Evolutionary conservation across 1,284 basidiomycete genomes (phyloP).

Genomic region (Serendipita sp.): DNA sequence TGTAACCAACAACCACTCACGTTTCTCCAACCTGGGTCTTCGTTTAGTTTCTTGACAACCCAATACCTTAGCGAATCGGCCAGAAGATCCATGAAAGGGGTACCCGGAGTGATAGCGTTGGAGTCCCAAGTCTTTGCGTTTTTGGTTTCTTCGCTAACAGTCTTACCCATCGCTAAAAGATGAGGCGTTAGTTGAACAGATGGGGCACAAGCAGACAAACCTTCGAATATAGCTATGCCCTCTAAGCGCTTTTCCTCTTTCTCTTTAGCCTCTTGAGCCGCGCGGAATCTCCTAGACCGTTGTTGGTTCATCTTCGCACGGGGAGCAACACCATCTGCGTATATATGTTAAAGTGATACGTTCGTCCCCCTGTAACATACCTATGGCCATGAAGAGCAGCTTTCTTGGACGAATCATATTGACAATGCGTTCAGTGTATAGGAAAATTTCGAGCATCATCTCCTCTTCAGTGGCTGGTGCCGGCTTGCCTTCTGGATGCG

Average conservation of each 20-base stretch:
- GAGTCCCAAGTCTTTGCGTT: constrained; percentile 89
- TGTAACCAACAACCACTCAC: constrained; percentile 29
- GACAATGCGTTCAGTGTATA: constrained; percentile 93
- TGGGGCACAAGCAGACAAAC: constrained; percentile 25
- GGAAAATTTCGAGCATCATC: constrained; percentile 98
- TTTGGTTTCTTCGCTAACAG: constrained; percentile 71
- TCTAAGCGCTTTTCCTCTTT: constrained; percentile 79
- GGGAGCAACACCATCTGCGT: constrained; percentile 85
- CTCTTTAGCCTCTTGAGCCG: constrained; percentile 87
- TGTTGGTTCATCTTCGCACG: constrained; percentile 99
- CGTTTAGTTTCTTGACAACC: constrained; percentile 91
- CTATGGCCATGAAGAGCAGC: constrained; percentile 96
- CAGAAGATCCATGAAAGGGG: constrained; percentile 94
- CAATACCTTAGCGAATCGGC: constrained; percentile 86
- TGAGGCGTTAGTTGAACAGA: background rate
- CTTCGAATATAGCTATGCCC: constrained; percentile 74
- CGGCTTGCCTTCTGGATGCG: constrained; percentile 93
- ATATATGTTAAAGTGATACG: constrained; percentile 8
- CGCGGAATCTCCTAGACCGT: constrained; percentile 86
- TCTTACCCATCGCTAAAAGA: constrained; percentile 72
- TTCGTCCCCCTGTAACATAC: constrained; percentile 24
- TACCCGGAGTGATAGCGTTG: constrained; percentile 97
- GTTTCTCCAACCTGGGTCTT: constrained; percentile 90
- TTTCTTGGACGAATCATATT: constrained; percentile 94
- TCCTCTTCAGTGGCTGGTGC: constrained; percentile 96